phyloP scores from a whole-genome alignment of 352 stramenopile species.

The Pythium guiyangense region DNA sequence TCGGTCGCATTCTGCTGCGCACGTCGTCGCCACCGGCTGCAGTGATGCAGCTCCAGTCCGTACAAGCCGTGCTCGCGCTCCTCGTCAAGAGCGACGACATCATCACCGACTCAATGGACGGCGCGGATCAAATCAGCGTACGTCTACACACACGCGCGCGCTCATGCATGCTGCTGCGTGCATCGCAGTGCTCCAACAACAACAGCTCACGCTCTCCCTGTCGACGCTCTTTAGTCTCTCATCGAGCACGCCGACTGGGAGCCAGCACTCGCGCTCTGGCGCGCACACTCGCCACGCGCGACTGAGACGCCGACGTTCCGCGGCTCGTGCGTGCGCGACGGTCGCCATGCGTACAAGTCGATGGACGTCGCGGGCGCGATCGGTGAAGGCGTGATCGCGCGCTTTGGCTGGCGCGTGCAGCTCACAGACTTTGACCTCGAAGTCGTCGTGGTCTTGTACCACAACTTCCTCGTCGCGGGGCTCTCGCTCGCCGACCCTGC shows the following conservation, averaged over 20 bases:
- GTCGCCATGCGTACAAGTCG: slow-evolving; percentile 70
- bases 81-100: slow-evolving; percentile 53
- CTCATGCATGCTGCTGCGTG: too few species aligned
- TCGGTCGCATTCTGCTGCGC: slow-evolving; percentile 57
- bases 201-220: background rate
- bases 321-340: slow-evolving; percentile 75
- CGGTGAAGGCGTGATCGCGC: slow-evolving; percentile 45
- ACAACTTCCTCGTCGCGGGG: slow-evolving; percentile 61
- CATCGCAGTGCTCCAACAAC: background rate
- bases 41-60: slow-evolving; percentile 48
- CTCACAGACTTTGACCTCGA: slow-evolving; percentile 66
- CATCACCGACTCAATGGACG: slow-evolving; percentile 37
- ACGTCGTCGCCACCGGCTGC: slow-evolving; percentile 44
- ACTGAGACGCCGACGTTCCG: slow-evolving; percentile 47
- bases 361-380: slow-evolving; percentile 58
- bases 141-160: slow-evolving; percentile 1
- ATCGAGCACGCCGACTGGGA: slow-evolving; percentile 49
- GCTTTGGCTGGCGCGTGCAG: slow-evolving; percentile 60
- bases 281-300: slow-evolving; percentile 23
- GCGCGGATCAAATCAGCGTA: slow-evolving; percentile 60
- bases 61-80: slow-evolving; percentile 58
- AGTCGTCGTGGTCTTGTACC: slow-evolving; percentile 70
- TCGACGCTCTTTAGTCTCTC: slow-evolving; percentile 31
- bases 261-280: slow-evolving; percentile 54
- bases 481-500: slow-evolving; percentile 56